Conservation (phyloP, 108 stramenopile species). For the Stephanodiscus minutulus region DNA sequence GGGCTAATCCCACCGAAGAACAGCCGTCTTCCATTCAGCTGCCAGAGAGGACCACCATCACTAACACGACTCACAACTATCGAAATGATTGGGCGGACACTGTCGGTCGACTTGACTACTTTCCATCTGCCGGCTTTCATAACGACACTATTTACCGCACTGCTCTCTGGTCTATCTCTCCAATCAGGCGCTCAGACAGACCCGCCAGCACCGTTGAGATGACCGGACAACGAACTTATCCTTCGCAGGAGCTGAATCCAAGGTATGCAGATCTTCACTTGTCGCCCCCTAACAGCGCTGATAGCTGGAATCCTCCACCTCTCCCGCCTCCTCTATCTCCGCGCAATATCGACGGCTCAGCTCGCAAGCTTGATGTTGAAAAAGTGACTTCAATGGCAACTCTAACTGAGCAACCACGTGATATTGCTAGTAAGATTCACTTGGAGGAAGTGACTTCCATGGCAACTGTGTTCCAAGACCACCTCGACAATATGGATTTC, state of each 20-base stretch:
- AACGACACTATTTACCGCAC: neutral
- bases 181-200: constrained; percentile 10
- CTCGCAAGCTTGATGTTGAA: neutral
- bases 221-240: neutral
- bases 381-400: neutral
- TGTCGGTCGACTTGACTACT: neutral
- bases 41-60: neutral
- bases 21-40: neutral
- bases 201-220: neutral
- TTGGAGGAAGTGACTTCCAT: neutral
- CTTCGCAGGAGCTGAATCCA: constrained; percentile 10
- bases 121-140: neutral
- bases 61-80: neutral
- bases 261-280: neutral
- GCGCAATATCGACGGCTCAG: neutral
- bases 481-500: neutral
- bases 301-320: neutral
- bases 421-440: neutral
- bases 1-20: neutral
- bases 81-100: neutral
- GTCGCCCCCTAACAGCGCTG: constrained; percentile 1
- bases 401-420: neutral
- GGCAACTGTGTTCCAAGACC: neutral
- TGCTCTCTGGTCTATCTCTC: constrained; percentile 13
- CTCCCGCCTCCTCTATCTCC: constrained; percentile 3